Evolutionary conservation across 2,329 filamentous ascomycete species (phyloP), one percentile per base, ranked within the genome.

Genomic region (Didymella segeticola): DNA sequence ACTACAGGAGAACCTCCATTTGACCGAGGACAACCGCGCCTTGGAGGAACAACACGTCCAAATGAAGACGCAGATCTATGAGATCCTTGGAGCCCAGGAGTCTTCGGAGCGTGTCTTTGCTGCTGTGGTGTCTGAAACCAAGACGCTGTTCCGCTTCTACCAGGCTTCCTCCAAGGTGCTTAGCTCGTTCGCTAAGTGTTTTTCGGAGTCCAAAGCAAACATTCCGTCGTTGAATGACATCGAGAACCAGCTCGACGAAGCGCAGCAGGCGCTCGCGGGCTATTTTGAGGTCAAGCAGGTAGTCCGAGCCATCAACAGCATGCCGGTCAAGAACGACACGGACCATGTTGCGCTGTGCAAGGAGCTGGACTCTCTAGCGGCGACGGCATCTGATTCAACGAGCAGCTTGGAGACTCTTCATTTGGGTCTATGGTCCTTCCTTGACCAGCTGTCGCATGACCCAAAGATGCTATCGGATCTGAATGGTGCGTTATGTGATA

Each of bases 401-500:
- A 37, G 11, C 38, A 45, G 38, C 20, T 20, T 53, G 9, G 45
- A 53, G 14, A 20, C 17, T 9, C 19, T 53, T 17, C 15, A 31
- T 14, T 15, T n/a, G 12, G 39, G 39, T 10, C 20, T 53, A 4
- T 53, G 51, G 51, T 9, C 8, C 8, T 48, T 48, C n/a, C 31
- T 53, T 7, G 14, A 27, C 14, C 38, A 43, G 10, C 29, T 53
- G 25, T 48, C 51, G n/a, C 26, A 47, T 3, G 51, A 48, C 8
- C 45, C 51, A 12, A 53, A 53, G 51, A n/a, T 45, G 26, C 27
- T 53, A 33, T 22, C 51, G 7, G 10, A 33, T 37, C 20, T 53
- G 6, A 53, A 53, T 14, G 33, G 38, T 23, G 33, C 20, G 31
- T 43, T 53, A 39, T 53, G 43, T 29, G 26, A 43, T 10, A 14